These are phyloP conservation scores for Psilocybe cubensis DNA, from an alignment of 768 basidiomycete genomes.

Conservation along the genomic window DNA sequence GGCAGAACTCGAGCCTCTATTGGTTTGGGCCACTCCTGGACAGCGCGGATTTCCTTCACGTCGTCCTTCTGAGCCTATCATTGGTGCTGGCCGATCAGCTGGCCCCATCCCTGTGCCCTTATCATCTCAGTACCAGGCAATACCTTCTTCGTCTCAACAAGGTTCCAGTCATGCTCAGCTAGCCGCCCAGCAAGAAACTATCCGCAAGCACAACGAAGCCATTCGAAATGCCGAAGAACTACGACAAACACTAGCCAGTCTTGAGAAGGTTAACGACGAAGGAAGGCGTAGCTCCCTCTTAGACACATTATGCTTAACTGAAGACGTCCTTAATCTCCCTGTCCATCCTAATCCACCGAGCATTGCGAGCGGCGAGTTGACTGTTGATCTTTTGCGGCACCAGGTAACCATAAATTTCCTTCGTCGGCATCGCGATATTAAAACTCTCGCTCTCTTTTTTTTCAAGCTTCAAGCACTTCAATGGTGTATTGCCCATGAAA, in stretches of 20 bases:
- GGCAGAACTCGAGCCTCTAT: constrained; percentile 59
- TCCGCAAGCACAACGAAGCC: constrained; percentile 52
- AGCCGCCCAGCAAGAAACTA: constrained; percentile 44
- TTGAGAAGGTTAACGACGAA: constrained; percentile 83
- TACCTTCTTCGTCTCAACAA: constrained; percentile 2
- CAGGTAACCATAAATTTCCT: constrained; percentile 52
- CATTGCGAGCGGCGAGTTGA: constrained; percentile 62
- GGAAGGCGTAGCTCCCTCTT: constrained; percentile 70
- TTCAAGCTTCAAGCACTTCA: constrained; percentile 77
- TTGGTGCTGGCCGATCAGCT: no score
- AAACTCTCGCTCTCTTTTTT: neutral
- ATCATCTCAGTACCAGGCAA: no score
- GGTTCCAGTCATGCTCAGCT: constrained; percentile 23
- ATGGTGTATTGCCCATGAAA: constrained; percentile 85
- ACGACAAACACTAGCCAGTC: constrained; percentile 57
- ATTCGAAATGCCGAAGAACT: constrained; percentile 69
- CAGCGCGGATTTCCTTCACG: constrained; percentile 56
- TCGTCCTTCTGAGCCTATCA: neutral
- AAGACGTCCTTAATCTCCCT: constrained; percentile 76
- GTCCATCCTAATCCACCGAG: constrained; percentile 75
- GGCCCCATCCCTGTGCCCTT: no score
- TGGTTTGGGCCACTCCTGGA: constrained; percentile 77
- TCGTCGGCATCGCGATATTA: neutral
- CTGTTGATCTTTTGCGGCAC: constrained; percentile 78
- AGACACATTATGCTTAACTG: constrained; percentile 66